Evolutionary conservation across 2,329 filamentous ascomycete genomes (phyloP).

Genomic region (Penicillium crustosum): DNA sequence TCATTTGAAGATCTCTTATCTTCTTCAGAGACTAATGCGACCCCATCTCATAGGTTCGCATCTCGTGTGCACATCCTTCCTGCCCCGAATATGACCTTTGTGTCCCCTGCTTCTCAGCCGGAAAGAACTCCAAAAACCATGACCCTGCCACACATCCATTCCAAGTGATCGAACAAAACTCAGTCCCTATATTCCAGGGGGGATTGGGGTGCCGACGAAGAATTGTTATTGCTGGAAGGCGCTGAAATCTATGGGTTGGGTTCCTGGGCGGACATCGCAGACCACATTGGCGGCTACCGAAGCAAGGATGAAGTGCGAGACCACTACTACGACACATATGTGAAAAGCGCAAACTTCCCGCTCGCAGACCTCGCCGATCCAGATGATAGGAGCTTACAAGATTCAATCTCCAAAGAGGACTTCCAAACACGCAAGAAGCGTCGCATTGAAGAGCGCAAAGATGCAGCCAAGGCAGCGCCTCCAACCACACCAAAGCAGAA

Average conservation of each 20-base stretch:
- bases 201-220: slow-evolving; percentile 97
- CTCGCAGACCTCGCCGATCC: slow-evolving; percentile 84
- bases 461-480: slow-evolving; percentile 78
- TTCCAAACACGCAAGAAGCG: slow-evolving; percentile 92
- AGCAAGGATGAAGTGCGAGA: slow-evolving; percentile 94
- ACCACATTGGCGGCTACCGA: slow-evolving; percentile 94
- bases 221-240: slow-evolving; percentile 87
- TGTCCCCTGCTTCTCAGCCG: slow-evolving; percentile 88
- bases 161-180: slow-evolving; percentile 96
- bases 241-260: slow-evolving; percentile 94
- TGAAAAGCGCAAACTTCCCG: slow-evolving; percentile 80
- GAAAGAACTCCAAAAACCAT: slow-evolving; percentile 77
- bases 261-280: slow-evolving; percentile 96
- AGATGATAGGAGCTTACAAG: slow-evolving; percentile 72
- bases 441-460: slow-evolving; percentile 87
- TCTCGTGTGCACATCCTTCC: slow-evolving; percentile 77
- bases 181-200: slow-evolving; percentile 91
- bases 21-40: slow-evolving; percentile 1
- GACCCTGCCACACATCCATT: slow-evolving; percentile 83
- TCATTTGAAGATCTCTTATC: not conserved
- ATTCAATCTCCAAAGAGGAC: slow-evolving; percentile 81
- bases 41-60: slow-evolving; percentile 68
- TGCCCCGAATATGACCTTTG: slow-evolving; percentile 97
- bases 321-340: slow-evolving; percentile 86
- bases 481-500: slow-evolving; percentile 89